These are phyloP conservation scores for Ophiocordyceps sinensis DNA, from an alignment of 2,329 filamentous ascomycete genomes.

Conservation along the genomic window DNA sequence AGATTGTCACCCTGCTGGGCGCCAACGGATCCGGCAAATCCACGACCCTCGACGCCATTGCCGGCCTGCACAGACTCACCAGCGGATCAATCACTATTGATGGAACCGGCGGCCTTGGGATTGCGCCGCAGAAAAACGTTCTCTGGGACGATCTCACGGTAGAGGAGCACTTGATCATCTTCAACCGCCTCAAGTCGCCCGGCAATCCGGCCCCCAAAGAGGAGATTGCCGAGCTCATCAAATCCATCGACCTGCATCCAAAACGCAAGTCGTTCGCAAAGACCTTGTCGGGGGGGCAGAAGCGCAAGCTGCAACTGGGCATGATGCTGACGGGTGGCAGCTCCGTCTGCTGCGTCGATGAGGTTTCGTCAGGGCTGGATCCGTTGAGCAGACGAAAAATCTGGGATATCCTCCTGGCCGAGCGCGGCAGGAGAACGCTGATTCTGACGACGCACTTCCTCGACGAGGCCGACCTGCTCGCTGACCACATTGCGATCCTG, in stretches of 20 bases:
- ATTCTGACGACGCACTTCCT: constrained; percentile 87
- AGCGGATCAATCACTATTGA: constrained; percentile 66
- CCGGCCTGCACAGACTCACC: constrained; percentile 65
- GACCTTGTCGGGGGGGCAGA: constrained; percentile 81
- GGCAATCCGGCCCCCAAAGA: constrained; percentile 37
- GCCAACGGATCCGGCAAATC: constrained; percentile 87
- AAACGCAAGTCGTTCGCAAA: constrained; percentile 60
- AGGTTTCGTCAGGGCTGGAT: constrained; percentile 80
- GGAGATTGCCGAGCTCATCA: constrained; percentile 49
- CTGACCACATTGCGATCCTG: constrained; percentile 78
- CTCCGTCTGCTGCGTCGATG: constrained; percentile 78
- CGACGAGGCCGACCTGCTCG: constrained; percentile 80
- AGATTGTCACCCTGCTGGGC: constrained; percentile 75
- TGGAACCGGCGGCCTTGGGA: constrained; percentile 64
- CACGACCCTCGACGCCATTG: constrained; percentile 78
- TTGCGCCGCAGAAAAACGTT: constrained; percentile 89
- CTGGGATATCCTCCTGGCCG: constrained; percentile 82
- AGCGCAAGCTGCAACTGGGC: constrained; percentile 79
- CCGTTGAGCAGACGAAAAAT: constrained; percentile 78
- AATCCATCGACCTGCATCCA: constrained; percentile 56
- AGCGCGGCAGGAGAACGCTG: constrained; percentile 69
- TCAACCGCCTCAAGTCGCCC: constrained; percentile 66
- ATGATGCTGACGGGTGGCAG: constrained; percentile 93
- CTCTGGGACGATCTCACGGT: constrained; percentile 84
- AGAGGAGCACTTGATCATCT: constrained; percentile 69